Conservation (phyloP, 352 stramenopile species). For the Thalassiosira livingstoniorum region DNA sequence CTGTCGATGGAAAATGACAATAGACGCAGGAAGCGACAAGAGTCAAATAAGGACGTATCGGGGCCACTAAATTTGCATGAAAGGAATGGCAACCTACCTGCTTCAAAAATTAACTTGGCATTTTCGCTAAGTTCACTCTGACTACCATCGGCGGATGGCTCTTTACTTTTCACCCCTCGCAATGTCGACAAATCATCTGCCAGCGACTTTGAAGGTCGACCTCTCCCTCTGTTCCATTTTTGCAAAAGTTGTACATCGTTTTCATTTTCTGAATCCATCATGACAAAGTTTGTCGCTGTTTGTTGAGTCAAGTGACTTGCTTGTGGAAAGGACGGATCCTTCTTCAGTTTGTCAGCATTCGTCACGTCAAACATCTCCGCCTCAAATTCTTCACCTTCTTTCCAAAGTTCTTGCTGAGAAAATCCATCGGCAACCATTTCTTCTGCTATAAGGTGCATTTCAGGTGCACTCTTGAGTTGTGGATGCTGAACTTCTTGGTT, state of each 20-base stretch:
- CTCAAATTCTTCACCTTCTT: background rate
- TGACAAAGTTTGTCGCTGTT: conserved; percentile 9
- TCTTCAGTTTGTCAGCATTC: background rate
- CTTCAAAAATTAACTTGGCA: conserved; percentile 44
- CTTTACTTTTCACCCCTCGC: conserved; percentile 11
- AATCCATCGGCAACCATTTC: background rate
- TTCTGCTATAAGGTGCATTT: background rate
- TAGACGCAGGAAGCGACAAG: no score
- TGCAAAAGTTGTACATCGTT: conserved; percentile 18
- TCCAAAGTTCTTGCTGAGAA: background rate
- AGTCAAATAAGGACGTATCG: no score
- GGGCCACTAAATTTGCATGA: no score
- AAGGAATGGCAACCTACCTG: no score
- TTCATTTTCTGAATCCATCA: conserved; percentile 9
- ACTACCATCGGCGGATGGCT: conserved; percentile 19
- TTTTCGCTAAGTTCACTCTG: conserved; percentile 44
- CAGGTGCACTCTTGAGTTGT: background rate
- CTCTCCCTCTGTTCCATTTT: conserved; percentile 41
- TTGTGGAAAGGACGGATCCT: background rate
- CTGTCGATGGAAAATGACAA: no score
- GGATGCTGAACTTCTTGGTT: background rate
- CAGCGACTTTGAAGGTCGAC: conserved; percentile 29
- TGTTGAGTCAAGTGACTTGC: background rate
- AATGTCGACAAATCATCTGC: conserved; percentile 54
- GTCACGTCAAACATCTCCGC: background rate